phyloP scores from a whole-genome alignment of 2,329 filamentous ascomycete genomes.

The Gremmenia infestans region DNA sequence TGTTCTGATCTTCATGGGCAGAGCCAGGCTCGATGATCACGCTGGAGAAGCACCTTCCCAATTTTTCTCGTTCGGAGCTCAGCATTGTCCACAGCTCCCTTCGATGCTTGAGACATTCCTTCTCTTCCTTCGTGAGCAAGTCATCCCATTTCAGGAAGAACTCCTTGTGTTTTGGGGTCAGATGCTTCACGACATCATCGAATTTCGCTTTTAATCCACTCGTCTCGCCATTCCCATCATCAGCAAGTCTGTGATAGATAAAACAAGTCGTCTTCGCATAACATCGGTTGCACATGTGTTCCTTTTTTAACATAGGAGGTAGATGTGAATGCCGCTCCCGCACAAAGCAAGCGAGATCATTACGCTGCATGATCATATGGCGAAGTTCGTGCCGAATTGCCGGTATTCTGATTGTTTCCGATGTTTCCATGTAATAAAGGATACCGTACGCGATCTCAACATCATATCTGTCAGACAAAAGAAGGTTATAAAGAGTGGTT shows the following conservation, averaged over 20 bases:
- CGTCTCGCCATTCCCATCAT: slow-evolving; percentile 74
- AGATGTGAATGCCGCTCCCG: slow-evolving; percentile 74
- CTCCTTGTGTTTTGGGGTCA: slow-evolving; percentile 67
- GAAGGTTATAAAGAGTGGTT: slow-evolving; percentile 87
- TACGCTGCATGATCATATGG: slow-evolving; percentile 95
- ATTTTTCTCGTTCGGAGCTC: slow-evolving; percentile 78
- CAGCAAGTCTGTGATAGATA: slow-evolving; percentile 85
- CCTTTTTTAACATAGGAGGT: slow-evolving; percentile 79
- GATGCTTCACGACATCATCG: slow-evolving; percentile 70
- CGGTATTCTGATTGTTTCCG: slow-evolving; percentile 78
- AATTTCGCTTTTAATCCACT: slow-evolving; percentile 81
- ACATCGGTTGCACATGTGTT: slow-evolving; percentile 77
- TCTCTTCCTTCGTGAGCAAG: slow-evolving; percentile 89
- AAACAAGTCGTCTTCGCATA: slow-evolving; percentile 91
- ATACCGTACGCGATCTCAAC: slow-evolving; percentile 86
- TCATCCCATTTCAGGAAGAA: slow-evolving; percentile 97
- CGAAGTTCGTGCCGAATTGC: slow-evolving; percentile 82
- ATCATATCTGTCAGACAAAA: slow-evolving; percentile 92
- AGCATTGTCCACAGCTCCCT: slow-evolving; percentile 96
- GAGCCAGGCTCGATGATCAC: slow-evolving; percentile 79
- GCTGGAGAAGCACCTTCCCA: slow-evolving; percentile 85
- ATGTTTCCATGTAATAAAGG: slow-evolving; percentile 91
- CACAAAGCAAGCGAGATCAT: slow-evolving; percentile 80
- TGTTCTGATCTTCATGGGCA: slow-evolving; percentile 61
- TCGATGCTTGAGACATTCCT: slow-evolving; percentile 78